Evolutionary conservation across 2,329 filamentous ascomycete genomes (phyloP).

Genomic region (Aspergillus japonicus): DNA sequence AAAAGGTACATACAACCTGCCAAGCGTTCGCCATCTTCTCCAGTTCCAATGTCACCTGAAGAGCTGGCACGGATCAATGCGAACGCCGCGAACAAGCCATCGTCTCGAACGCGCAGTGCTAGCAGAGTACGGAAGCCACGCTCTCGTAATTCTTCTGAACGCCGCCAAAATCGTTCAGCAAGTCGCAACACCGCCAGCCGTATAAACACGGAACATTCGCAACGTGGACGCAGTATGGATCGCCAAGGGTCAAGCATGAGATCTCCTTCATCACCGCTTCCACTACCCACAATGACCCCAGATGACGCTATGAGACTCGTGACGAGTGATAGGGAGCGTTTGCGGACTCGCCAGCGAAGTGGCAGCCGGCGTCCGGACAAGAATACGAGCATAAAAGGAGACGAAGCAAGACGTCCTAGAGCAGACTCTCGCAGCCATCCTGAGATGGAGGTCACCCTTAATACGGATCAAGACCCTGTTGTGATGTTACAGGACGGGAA

Average conservation of each 20-base stretch:
- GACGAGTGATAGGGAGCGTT: slow-evolving; percentile 44
- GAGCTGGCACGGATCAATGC: slow-evolving; percentile 58
- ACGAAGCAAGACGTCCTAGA: slow-evolving; percentile 43
- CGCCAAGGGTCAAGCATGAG: slow-evolving; percentile 59
- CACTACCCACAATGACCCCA: slow-evolving; percentile 62
- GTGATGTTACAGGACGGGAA: slow-evolving; percentile 14
- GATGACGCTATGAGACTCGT: slow-evolving; percentile 57
- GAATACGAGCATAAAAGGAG: slow-evolving; percentile 44
- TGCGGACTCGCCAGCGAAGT: slow-evolving; percentile 51
- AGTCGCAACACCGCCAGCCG: slow-evolving; percentile 44
- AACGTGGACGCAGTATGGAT: slow-evolving; percentile 61
- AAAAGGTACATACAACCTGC: slow-evolving; percentile 69
- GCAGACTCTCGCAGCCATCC: slow-evolving; percentile 38
- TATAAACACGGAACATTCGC: slow-evolving; percentile 29
- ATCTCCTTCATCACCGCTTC: slow-evolving; percentile 79
- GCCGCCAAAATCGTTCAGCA: slow-evolving; percentile 39
- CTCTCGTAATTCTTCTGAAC: slow-evolving; percentile 31
- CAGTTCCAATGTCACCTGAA: slow-evolving; percentile 90
- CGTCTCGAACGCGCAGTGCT: slow-evolving; percentile 33
- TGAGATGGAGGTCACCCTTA: slow-evolving; percentile 24
- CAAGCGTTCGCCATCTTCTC: slow-evolving; percentile 87
- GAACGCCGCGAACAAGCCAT: slow-evolving; percentile 44
- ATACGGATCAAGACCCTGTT: slow-evolving; percentile 11
- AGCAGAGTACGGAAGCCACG: slow-evolving; percentile 56
- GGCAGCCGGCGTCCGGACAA: slow-evolving; percentile 50